Base-by-base conservation (phyloP, 2,329 filamentous ascomycete genomes). In the Podosphaera xanthii region DNA sequence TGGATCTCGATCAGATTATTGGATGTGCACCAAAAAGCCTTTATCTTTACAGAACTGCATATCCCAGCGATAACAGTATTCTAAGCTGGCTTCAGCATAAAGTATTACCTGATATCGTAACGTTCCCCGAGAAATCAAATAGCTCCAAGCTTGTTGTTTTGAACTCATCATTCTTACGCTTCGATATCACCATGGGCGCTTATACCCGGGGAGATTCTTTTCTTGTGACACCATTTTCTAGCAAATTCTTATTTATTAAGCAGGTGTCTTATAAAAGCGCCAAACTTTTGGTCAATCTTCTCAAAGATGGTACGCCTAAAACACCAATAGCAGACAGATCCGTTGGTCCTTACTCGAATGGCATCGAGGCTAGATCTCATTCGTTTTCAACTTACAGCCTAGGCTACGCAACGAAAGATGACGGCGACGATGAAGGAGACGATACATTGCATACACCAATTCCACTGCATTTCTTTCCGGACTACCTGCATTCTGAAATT, bases 121-220 rank as follows among this genome's bases (percentile, higher is more conserved):
- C 73, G 59, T 81, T 80, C 59, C 68, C 78, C 48, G 72, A 76
- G 36, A 76, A 83, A 3, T 4, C n/a, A 44, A 36, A 4, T 8
- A 76, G 82, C 60, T 75, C 78, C 46, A 77, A 88, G 7, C 78
- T 80, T 5, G 72, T 97, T 9, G 82, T 84, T 36, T 80, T 97
- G 57, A 98, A 98, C 71, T 95, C 87, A 0, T 92, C 92, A 34
- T 87, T 86, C 3, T 82, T 98, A 64, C 86, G 92, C 52, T 98
- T 97, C 70, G 92, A 98, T 70, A 86, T 98, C 61, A 94, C 96
- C 76, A 82, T 91, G 69, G 92, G 92, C 0, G 75, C 83, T 0
- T 97, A 97, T 68, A 97, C 92, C 0, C 81, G 82, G 46, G 92
- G 98, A 69, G 84, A 83, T 3, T 87, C 86, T 0, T 97, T 82